phyloP scores from a whole-genome alignment of 305 asterid genomes.

The Nicotiana rustica region DNA sequence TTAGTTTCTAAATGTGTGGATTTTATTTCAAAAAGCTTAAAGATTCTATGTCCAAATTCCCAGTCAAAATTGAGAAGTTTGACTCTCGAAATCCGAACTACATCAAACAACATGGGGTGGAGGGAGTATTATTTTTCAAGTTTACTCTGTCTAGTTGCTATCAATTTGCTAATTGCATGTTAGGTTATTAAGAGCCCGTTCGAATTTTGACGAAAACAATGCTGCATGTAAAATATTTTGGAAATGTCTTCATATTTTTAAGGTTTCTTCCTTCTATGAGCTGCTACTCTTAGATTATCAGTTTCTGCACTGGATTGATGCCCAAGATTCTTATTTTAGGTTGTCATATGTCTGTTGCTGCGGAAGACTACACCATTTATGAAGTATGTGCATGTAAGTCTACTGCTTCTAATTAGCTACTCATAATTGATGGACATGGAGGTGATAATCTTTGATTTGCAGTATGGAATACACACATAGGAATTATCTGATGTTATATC shows the following conservation, averaged over 20 bases:
- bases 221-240: conserved; percentile 14
- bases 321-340: conserved; percentile 61
- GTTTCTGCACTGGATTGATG: conserved; percentile 45
- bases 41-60: too few relatives aligned
- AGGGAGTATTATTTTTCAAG: neutral
- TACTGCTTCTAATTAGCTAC: conserved; percentile 32
- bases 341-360: conserved; percentile 85
- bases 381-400: conserved; percentile 82
- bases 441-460: neutral
- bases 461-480: neutral
- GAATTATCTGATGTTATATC: neutral
- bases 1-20: too few relatives aligned
- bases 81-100: too few relatives aligned
- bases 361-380: conserved; percentile 90
- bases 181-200: neutral
- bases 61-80: too few relatives aligned
- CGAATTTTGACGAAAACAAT: conserved; percentile 24
- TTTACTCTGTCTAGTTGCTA: neutral
- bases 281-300: conserved; percentile 26
- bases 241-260: neutral
- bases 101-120: too few relatives aligned
- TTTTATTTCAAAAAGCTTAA: too few relatives aligned
- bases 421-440: neutral
- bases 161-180: conserved; percentile 10
- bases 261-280: conserved; percentile 24